These are phyloP conservation scores for Cyberlindnera xishuangbannaensis DNA, from an alignment of 805 yeast genomes.

Conservation along the genomic window DNA sequence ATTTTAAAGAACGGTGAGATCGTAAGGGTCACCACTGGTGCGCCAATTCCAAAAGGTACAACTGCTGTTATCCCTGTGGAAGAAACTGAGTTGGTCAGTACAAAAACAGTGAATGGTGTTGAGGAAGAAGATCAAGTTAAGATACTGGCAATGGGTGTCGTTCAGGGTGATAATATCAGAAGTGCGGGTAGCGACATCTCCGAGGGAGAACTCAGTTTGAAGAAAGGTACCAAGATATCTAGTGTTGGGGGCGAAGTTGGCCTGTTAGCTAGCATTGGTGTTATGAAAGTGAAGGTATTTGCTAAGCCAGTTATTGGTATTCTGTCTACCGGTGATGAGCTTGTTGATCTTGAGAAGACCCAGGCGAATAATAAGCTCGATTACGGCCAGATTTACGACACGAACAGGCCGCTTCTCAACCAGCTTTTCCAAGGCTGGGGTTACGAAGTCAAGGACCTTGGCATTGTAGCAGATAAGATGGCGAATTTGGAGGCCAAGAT, in stretches of 20 bases:
- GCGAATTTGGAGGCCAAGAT: conserved; percentile 25
- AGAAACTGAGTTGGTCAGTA: conserved; percentile 36
- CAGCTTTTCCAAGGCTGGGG: conserved; percentile 32
- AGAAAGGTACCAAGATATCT: conserved; percentile 33
- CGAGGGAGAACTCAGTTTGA: conserved; percentile 33
- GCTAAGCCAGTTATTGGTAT: conserved; percentile 41
- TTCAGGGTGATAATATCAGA: conserved; percentile 40
- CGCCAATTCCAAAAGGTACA: conserved; percentile 50
- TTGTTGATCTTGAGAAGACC: conserved; percentile 29
- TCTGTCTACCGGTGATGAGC: conserved; percentile 48
- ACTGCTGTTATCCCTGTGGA: conserved; percentile 51
- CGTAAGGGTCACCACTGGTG: conserved; percentile 49
- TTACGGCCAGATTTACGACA: conserved; percentile 45
- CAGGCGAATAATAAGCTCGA: conserved; percentile 1
- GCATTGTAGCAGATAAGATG: conserved; percentile 41
- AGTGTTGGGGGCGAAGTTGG: conserved; percentile 47
- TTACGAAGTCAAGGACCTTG: conserved; percentile 38
- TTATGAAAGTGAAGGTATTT: conserved; percentile 31
- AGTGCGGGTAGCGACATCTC: conserved; percentile 42
- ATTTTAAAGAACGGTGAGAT: conserved; percentile 30
- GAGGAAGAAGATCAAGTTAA: conserved; percentile 36
- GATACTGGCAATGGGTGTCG: conserved; percentile 36
- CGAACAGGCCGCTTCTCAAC: conserved; percentile 43
- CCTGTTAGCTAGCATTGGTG: conserved; percentile 41
- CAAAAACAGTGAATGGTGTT: no score